Base-by-base conservation (phyloP, 305 asterid species). In the Fraxinus velutina region DNA sequence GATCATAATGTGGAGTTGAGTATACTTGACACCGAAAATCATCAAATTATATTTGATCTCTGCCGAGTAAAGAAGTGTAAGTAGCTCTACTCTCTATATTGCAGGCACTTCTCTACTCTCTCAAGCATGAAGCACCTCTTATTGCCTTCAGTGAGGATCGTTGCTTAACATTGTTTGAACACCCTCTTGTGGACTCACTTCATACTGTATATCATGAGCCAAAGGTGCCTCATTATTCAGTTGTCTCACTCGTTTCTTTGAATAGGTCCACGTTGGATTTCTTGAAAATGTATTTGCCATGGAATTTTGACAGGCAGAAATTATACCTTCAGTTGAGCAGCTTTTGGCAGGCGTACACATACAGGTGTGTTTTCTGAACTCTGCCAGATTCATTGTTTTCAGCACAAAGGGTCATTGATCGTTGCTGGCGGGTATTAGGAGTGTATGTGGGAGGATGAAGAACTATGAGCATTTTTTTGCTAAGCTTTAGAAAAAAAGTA, bases 161-260 rank as follows among this genome's bases (percentile, higher is more conserved):
- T 29, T 94, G 97, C 87, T 88, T 94, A 77, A 88, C 99, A 80
- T 88, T 94, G 89, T 95, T 95, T 80, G 90, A 94, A 80, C 98
- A 95, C 86, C 97, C 97, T 83, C 91, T 90, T 10, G 98, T 95
- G 83, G 93, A 94, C 82, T 87, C 93, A 6, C 97, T 95, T 80
- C 99, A 95, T 82, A 94, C 99, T 2, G 82, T 89, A 78, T 94
- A 94, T 90, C 91, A 91, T 64, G 99, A 95, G 98, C 99, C 27
- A 81, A 93, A 94, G 96, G 99, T 95, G 81, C 82, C 84, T 32
- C 42, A 60, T 76, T 83, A 75, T 24, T 80, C 57, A 27, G 36
- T 33, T 77, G 62, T 75, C 24, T 52, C 76, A 27, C 50, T 32
- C 74, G 55, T 72, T 77, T 39, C 33, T 79, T 33, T 83, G n/a